Evolutionary conservation across 768 basidiomycete genomes (phyloP), one percentile per base, ranked within the genome.

Genomic region (Tephrocybe rancida): DNA sequence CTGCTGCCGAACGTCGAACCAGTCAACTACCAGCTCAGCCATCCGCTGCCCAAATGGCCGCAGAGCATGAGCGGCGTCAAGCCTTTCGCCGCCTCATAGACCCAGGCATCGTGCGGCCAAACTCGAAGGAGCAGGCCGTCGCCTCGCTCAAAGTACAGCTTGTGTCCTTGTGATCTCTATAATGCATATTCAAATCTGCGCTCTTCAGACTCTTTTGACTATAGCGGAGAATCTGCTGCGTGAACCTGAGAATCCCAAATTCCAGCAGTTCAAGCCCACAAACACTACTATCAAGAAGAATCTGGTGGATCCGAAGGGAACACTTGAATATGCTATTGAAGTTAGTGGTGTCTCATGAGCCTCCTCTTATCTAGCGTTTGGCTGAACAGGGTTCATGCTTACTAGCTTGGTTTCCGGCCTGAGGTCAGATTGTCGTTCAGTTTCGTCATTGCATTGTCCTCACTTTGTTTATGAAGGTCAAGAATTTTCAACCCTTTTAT

Each of bases 261-360:
- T 76, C 59, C 81, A 81, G 54, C 76, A 76, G 59, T 90, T 93
- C 79, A 93, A 91, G 70, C 75, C 82, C 5, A 91, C 88, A 13
- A 94, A 94, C 61, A 67, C 64, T 27, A 72, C 72, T 19, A 88
- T 92, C 73, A 79, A 88, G 71, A 75, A 79, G 14, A 71, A 83
- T 55, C 65, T 93, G 26, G 78, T 94, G 14, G 80, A 90, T 35
- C 83, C 84, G 13, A 82, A 87, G 73, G 88, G 91, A 2, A 78
- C 88, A 0, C 70, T 94, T 34, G 91, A 94, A 66, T 93, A 88
- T 71, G 90, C 88, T 0, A 76, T 90, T 37, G 88, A 82, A 62
- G 91, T 90, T 26, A 69, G 87, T 77, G 37, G 16, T 25, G 9
- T 47, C 18, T 18, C 19, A 45, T 48, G 24, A 47, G 13, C 44